These are phyloP conservation scores for Dactylellina drechsleri DNA, from an alignment of 2,329 filamentous ascomycete genomes.

Conservation along the genomic window DNA sequence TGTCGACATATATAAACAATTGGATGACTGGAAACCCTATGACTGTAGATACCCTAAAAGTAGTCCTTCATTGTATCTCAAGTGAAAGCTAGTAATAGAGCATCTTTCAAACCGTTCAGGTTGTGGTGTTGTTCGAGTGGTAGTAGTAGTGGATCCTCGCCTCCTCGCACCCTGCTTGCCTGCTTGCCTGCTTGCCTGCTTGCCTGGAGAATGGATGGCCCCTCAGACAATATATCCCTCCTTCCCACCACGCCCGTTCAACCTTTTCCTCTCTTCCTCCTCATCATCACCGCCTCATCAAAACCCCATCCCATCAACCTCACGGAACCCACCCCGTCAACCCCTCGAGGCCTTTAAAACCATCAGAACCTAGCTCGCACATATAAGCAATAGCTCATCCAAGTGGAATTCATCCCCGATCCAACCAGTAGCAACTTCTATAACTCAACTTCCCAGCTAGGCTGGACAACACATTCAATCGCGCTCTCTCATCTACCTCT, in stretches of 20 bases:
- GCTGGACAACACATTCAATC: conserved; percentile 54
- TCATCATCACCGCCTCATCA: conserved; percentile 45
- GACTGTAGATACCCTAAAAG: background rate
- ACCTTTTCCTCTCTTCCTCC: conserved; percentile 53
- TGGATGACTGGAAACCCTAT: too few relatives aligned
- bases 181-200: conserved; percentile 11
- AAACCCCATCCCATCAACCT: conserved; percentile 23
- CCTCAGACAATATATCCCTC: conserved; percentile 55
- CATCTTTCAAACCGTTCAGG: too few relatives aligned
- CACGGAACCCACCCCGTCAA: conserved; percentile 19
- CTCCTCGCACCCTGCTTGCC: conserved; percentile 49
- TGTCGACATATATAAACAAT: too few relatives aligned
- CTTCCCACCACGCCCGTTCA: conserved; percentile 54
- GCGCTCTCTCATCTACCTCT: conserved; percentile 30
- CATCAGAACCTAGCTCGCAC: conserved; percentile 12
- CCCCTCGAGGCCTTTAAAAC: conserved; percentile 3
- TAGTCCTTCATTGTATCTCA: conserved; percentile 1
- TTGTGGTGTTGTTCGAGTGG: conserved; percentile 54
- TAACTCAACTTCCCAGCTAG: conserved; percentile 44
- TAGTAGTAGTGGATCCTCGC: conserved; percentile 54
- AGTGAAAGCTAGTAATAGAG: conserved; percentile 1
- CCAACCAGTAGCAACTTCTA: conserved; percentile 33
- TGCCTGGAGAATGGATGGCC: conserved; percentile 52
- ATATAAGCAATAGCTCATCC: conserved; percentile 7
- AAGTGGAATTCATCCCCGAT: conserved; percentile 29